Base-by-base conservation (phyloP, 495 filamentous ascomycete genomes). In the Penicillium ochrochloron region DNA sequence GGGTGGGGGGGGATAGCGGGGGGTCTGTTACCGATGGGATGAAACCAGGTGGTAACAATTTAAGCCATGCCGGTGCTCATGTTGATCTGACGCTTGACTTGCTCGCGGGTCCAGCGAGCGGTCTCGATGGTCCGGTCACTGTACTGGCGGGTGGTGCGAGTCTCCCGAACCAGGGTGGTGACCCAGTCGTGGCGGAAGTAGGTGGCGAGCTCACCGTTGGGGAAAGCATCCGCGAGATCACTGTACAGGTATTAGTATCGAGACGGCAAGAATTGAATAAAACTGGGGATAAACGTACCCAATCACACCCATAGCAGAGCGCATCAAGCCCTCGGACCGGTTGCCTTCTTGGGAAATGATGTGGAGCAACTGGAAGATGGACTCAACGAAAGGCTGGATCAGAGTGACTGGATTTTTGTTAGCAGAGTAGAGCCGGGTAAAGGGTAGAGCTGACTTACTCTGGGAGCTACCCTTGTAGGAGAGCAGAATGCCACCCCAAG, bases 31-130 rank as follows among this genome's bases (percentile, higher is more conserved):
- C 62, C 67, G 42, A 57, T 59, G 21, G 25, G 56, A 57, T 69
- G 57, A 69, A 63, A 65, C 33, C 48, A 29, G 5, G 21, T 37
- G 25, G 17, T 25, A 12, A 27, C 11, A 14, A 51, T 65, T 76
- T 78, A 81, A 25, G 78, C 69, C 78, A 80, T 79, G 25, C 72
- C 71, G 63, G 76, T 75, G 31, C 74, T 68, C 69, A 82, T 44
- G 74, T 79, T 84, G 57, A 90, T 86, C 76, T 99, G 95, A 66
- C 92, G 89, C 84, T 97, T 97, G 73, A 98, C 93, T 72, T 97
- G 93, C 81, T 98, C 96, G 41, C 95, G 89, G 62, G 95, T 93
- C 95, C 95, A 99, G 56, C 95, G 90, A 70, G 95, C 95, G 21
- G 94, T 98, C 33, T 97, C 93, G 63, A 92, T 88, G 7, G 95